Percentiles rank a stretch among this genome's conserved stretches.
Conservation (phyloP, 352 stramenopile genomes). For the Elongisporangium undulatum region DNA sequence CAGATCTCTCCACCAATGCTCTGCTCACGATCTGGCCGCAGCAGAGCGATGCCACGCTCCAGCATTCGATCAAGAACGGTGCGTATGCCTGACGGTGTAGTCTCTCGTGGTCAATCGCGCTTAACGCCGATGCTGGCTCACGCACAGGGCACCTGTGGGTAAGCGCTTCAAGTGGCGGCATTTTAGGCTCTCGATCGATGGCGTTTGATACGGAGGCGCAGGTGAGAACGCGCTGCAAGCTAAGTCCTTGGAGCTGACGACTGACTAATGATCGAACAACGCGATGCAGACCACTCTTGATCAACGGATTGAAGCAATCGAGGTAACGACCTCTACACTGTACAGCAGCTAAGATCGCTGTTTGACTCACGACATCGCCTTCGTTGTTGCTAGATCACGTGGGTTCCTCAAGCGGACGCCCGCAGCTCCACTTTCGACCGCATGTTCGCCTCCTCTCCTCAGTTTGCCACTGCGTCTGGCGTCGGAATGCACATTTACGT, state of each 20-base stretch:
- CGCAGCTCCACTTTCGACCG: slow-evolving; percentile 34
- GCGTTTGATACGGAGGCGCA: background rate
- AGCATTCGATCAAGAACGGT: background rate
- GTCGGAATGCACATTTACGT: slow-evolving; percentile 39
- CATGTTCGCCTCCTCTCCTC: slow-evolving; percentile 19
- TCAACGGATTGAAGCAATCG: slow-evolving; percentile 28
- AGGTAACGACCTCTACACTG: slow-evolving; percentile 11
- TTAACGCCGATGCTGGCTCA: background rate
- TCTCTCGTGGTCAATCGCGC: background rate
- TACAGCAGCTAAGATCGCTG: background rate
- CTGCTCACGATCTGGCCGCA: background rate
- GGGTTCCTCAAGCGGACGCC: slow-evolving; percentile 13
- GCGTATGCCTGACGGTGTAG: background rate
- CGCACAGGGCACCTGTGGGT: background rate
- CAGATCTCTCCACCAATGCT: background rate
- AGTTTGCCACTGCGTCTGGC: slow-evolving; percentile 14
- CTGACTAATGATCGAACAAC: background rate
- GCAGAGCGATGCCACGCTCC: background rate
- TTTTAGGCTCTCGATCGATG: background rate
- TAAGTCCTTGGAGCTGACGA: background rate
- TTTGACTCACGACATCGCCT: background rate
- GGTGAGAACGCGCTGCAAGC: background rate
- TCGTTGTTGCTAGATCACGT: slow-evolving; percentile 22
- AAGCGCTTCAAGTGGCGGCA: background rate
- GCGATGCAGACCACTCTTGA: slow-evolving; percentile 9